Evolutionary conservation across 2,329 filamentous ascomycete genomes (phyloP).

Genomic region (Paraphaeosphaeria minitans): DNA sequence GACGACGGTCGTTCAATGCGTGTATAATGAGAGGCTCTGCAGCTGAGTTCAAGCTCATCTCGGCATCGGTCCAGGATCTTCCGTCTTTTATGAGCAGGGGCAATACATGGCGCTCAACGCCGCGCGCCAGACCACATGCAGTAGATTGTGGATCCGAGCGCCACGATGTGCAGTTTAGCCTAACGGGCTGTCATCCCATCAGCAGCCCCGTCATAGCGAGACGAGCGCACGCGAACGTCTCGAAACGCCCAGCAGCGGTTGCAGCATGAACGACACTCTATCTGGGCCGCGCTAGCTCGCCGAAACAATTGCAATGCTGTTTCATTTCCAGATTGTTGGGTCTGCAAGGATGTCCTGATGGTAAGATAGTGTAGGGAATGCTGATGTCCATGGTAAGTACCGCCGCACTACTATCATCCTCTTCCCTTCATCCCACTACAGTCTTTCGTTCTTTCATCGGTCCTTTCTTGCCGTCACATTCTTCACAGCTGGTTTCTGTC

Average conservation of each 20-base stretch:
- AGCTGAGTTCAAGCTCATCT: not conserved
- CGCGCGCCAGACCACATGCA: not conserved
- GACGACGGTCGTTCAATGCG: not conserved
- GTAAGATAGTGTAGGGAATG: not conserved
- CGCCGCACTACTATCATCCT: not conserved
- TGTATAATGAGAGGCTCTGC: not conserved
- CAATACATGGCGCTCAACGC: not conserved
- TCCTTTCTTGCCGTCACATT: not conserved
- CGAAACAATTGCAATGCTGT: not conserved
- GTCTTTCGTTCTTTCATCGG: not conserved
- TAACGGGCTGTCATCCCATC: not conserved
- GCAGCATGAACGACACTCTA: not conserved
- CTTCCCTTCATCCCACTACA: not conserved
- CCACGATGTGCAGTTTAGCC: not conserved
- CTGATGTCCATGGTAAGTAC: not conserved
- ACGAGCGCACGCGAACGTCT: not conserved
- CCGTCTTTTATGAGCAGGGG: constrained; percentile 2
- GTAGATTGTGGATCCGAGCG: not conserved
- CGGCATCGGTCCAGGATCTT: not conserved
- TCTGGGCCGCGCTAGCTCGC: not conserved
- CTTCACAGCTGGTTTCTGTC: constrained; percentile 3
- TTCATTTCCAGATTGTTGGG: not conserved
- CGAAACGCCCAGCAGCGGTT: not conserved
- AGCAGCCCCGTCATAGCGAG: not conserved
- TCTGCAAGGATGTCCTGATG: not conserved